Evolutionary conservation across 208 protist genomes (phyloP).

Genomic region (Leishmania mexicana): DNA sequence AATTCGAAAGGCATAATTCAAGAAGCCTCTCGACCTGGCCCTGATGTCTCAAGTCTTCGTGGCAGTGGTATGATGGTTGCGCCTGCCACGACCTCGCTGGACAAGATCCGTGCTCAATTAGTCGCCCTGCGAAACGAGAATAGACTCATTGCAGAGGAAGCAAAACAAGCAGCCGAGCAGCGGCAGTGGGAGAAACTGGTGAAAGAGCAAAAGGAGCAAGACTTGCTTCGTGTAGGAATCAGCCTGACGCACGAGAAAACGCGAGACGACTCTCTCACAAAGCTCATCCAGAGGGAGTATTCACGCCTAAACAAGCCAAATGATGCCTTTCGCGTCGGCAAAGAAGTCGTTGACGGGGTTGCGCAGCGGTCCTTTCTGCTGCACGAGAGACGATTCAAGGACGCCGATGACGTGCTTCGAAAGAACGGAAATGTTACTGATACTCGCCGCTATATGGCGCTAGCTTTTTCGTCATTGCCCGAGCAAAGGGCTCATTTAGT

Average conservation of each 20-base stretch:
- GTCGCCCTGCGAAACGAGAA: conserved; percentile 26
- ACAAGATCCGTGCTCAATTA: conserved; percentile 66
- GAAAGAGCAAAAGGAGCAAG: conserved; percentile 11
- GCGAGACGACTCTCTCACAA: conserved; percentile 5
- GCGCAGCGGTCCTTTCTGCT: conserved; percentile 30
- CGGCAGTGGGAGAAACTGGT: conserved; percentile 17
- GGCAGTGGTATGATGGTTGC: conserved; percentile 44
- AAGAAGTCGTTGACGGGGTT: conserved; percentile 61
- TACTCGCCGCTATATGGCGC: conserved; percentile 51
- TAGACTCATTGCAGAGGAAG: conserved; percentile 10
- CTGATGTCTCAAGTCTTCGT: conserved; percentile 23
- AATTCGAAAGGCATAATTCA: background rate
- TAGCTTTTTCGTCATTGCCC: conserved; percentile 39
- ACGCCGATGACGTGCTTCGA: conserved; percentile 74
- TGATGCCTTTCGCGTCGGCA: conserved; percentile 53
- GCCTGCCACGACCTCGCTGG: conserved; percentile 55
- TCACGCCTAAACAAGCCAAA: conserved; percentile 40
- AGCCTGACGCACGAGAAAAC: background rate
- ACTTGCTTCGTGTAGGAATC: background rate
- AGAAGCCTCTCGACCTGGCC: background rate
- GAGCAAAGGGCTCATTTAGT: conserved; percentile 18
- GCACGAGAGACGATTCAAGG: conserved; percentile 43
- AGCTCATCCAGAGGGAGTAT: conserved; percentile 24
- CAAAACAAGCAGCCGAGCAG: conserved; percentile 15
- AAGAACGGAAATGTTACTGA: conserved; percentile 37